Conservation (phyloP, 768 basidiomycete genomes). For the Boletus vermiculosoides region DNA sequence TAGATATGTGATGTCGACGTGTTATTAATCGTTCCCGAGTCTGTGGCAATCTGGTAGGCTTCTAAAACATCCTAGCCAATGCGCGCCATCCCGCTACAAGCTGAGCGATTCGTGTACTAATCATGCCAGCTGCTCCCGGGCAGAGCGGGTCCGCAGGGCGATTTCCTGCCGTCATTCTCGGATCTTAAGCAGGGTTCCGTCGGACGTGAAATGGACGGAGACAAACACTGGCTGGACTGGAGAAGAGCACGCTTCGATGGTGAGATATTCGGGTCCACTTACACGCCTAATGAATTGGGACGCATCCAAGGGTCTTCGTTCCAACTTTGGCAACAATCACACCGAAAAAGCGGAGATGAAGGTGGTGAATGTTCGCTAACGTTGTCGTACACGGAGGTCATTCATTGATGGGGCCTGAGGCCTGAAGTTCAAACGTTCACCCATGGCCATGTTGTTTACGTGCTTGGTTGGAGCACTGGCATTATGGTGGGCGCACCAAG, state of each 20-base stretch:
- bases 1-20: neutral
- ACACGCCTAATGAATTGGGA: neutral
- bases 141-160: neutral
- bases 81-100: neutral
- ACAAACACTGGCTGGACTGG: neutral
- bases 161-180: neutral
- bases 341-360: constrained; percentile 4
- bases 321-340: neutral
- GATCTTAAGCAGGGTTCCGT: neutral
- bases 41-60: neutral
- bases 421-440: too few relatives aligned
- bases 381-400: neutral
- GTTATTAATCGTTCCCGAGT: neutral
- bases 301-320: neutral
- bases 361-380: neutral
- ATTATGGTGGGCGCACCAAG: neutral
- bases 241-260: neutral
- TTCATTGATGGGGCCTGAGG: neutral
- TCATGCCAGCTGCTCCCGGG: neutral
- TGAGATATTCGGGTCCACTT: neutral
- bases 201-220: neutral
- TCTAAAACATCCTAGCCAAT: neutral
- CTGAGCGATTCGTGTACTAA: neutral
- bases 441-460: neutral
- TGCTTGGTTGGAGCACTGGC: neutral